phyloP scores from a whole-genome alignment of 129 eudicot species.

The Artemisia tridentata region DNA sequence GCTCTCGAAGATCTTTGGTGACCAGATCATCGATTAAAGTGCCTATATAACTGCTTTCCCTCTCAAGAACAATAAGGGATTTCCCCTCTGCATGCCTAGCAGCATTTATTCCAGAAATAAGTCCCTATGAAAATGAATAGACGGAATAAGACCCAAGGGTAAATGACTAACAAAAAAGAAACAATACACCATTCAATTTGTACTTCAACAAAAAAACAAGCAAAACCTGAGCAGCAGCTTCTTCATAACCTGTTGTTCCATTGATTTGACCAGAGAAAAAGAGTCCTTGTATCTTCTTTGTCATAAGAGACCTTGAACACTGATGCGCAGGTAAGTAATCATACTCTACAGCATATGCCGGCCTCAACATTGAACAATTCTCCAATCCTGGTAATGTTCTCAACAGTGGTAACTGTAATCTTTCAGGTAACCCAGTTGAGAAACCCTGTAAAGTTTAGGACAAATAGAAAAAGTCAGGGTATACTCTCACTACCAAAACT shows the following conservation, averaged over 20 bases:
- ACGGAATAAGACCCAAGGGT: neutral
- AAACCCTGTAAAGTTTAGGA: conserved; percentile 56
- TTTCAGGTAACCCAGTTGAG: conserved; percentile 97
- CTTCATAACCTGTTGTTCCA: conserved; percentile 98
- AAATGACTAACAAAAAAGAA: conserved; percentile 5
- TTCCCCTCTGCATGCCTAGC: conserved; percentile 92
- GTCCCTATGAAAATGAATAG: conserved; percentile 47
- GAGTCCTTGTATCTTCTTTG: conserved; percentile 85
- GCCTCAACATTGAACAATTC: conserved; percentile 93
- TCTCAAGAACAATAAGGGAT: conserved; percentile 76
- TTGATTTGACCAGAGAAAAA: conserved; percentile 97
- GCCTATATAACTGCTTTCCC: conserved; percentile 96
- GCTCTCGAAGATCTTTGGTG: conserved; percentile 96
- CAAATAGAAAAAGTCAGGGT: neutral
- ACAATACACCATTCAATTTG: conserved; percentile 1
- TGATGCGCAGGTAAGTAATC: conserved; percentile 97
- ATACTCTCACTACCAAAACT: conserved; percentile 4
- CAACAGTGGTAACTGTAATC: conserved; percentile 84
- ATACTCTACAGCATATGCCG: conserved; percentile 97
- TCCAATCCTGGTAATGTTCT: conserved; percentile 92
- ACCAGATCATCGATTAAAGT: conserved; percentile 93
- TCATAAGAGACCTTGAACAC: conserved; percentile 94
- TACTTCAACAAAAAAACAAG: neutral
- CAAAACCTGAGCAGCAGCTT: conserved; percentile 98
- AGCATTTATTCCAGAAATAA: conserved; percentile 92